Percentiles rank a stretch among this genome's conserved stretches.
phyloP scores from a whole-genome alignment of 176 grass and related monocot genomes.

The Secale cereale region DNA sequence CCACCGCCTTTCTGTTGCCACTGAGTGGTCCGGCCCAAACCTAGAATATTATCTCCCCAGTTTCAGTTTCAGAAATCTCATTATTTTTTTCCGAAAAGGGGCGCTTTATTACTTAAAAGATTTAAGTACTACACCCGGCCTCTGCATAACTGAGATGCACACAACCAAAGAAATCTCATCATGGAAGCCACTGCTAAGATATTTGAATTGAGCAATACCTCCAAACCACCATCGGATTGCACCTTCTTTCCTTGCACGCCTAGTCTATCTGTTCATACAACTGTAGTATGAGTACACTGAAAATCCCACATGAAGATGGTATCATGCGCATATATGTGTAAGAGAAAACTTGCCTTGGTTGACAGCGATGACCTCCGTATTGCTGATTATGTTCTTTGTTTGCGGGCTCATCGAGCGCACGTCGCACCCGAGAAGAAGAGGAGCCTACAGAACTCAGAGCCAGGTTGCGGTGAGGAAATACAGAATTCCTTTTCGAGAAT shows the following conservation, averaged over 20 bases:
- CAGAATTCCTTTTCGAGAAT: neutral
- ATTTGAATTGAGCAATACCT: conserved; percentile 37
- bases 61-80: neutral
- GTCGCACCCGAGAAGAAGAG: conserved; percentile 88
- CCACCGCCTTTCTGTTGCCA: conserved; percentile 55
- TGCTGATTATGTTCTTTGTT: conserved; percentile 70
- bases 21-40: conserved; percentile 82
- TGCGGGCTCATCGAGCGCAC: conserved; percentile 68
- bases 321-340: neutral
- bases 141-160: too few species aligned
- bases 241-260: conserved; percentile 95
- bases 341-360: conserved; percentile 69
- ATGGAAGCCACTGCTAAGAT: neutral
- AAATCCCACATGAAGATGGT: neutral
- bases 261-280: conserved; percentile 55
- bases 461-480: conserved; percentile 3
- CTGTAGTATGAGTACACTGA: neutral
- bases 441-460: conserved; percentile 44
- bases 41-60: neutral
- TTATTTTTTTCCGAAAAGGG: too few species aligned
- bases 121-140: too few species aligned
- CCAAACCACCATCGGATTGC: conserved; percentile 43
- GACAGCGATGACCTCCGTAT: conserved; percentile 75
- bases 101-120: too few species aligned
- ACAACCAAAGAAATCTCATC: too few species aligned